phyloP scores from a whole-genome alignment of 768 basidiomycete genomes.

The Lentinula sp. region DNA sequence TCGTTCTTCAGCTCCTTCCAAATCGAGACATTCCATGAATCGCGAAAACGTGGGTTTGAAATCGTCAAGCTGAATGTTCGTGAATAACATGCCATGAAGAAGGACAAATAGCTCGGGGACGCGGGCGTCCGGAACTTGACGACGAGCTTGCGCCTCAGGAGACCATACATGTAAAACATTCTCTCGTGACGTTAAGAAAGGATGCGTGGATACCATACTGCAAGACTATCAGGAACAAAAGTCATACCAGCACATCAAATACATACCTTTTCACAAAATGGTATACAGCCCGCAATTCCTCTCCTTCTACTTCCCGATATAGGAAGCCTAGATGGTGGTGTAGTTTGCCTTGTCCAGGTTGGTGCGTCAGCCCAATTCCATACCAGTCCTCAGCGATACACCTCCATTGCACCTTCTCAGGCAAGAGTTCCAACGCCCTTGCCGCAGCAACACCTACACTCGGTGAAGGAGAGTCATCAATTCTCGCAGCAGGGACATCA shows the following conservation, averaged over 20 bases:
- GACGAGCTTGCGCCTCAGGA: conserved; percentile 59
- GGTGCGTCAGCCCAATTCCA: conserved; percentile 75
- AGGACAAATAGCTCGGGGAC: conserved; percentile 81
- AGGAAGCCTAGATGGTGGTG: conserved; percentile 93
- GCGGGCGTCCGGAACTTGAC: conserved; percentile 68
- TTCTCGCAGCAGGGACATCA: conserved; percentile 43
- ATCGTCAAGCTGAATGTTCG: conserved; percentile 90
- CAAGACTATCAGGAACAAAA: neutral
- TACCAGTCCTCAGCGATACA: conserved; percentile 92
- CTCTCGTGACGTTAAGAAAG: conserved; percentile 84
- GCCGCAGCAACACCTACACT: conserved; percentile 87
- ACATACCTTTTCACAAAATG: conserved; percentile 92
- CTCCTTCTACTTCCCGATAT: conserved; percentile 73
- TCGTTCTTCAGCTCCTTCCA: conserved; percentile 74
- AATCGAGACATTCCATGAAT: conserved; percentile 79
- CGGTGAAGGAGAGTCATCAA: conserved; percentile 61
- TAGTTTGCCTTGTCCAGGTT: conserved; percentile 89
- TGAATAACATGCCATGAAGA: conserved; percentile 96
- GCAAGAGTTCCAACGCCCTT: conserved; percentile 70
- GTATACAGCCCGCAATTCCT: conserved; percentile 83
- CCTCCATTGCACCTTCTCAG: conserved; percentile 90
- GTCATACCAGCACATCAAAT: neutral
- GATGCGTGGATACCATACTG: conserved; percentile 89
- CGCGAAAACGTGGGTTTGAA: conserved; percentile 77
- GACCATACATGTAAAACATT: conserved; percentile 90